A percentile compares a stretch with the other conserved stretches of the same genome.
phyloP scores from a whole-genome alignment of 257 asterid species.

The Parsonsia alboflavescens region DNA sequence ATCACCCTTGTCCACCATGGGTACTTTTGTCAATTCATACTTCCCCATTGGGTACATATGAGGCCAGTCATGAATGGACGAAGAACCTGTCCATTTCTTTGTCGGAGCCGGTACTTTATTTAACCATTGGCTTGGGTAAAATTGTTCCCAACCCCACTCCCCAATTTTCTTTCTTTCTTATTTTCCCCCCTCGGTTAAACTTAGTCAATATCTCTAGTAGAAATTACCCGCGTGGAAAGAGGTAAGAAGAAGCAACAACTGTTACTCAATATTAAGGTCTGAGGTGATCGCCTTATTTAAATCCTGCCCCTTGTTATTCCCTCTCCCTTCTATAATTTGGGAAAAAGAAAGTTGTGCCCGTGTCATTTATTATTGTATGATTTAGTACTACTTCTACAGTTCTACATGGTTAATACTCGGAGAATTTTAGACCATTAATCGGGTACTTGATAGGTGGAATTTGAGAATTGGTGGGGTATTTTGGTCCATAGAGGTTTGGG shows the following conservation, averaged over 20 bases:
- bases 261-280: no score
- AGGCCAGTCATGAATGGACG: constrained; percentile 8
- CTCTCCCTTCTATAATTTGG: not conserved
- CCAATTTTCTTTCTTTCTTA: no score
- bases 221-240: constrained; percentile 3
- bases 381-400: no score
- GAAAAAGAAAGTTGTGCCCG: not conserved
- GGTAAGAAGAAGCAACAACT: no score
- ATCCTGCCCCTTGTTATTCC: no score
- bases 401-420: not conserved
- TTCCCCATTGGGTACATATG: not conserved
- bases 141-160: no score
- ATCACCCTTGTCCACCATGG: constrained; percentile 22
- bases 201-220: constrained; percentile 19
- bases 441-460: not conserved
- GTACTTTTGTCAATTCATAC: constrained; percentile 19
- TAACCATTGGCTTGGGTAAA: constrained; percentile 15
- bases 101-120: constrained; percentile 26
- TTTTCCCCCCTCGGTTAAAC: not conserved
- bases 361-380: no score
- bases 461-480: constrained; percentile 27
- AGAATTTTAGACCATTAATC: not conserved
- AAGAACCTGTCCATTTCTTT: constrained; percentile 24
- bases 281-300: no score
- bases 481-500: constrained; percentile 25